A percentile compares a stretch with the other conserved stretches of the same genome.
Evolutionary conservation across 495 filamentous ascomycete species (phyloP).

Genomic region (Neurospora discreta): DNA sequence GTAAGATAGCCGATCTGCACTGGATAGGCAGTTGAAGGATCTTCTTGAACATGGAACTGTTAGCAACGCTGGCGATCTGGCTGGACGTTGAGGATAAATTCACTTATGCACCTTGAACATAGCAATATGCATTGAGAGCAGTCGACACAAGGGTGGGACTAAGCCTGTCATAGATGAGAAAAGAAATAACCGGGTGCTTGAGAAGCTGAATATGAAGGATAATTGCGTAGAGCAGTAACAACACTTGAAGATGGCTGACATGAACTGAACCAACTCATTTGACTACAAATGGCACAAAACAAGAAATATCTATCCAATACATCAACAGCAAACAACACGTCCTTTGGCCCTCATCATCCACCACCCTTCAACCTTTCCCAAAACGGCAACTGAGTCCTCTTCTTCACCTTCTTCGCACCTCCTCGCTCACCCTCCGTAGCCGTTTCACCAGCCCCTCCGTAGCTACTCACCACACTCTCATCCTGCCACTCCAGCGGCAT

Average conservation of each 20-base stretch:
- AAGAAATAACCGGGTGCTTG: background rate
- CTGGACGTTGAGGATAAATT: background rate
- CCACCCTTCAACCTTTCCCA: slow-evolving; percentile 14
- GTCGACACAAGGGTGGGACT: background rate
- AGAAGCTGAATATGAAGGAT: background rate
- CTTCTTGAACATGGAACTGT: too few relatives aligned
- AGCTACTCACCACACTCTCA: background rate
- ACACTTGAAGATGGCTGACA: background rate
- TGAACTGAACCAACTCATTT: background rate
- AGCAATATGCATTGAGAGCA: background rate
- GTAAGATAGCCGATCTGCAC: background rate
- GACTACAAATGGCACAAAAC: background rate
- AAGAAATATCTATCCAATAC: background rate
- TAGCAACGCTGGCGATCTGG: background rate
- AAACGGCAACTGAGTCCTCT: slow-evolving; percentile 7
- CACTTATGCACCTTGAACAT: background rate
- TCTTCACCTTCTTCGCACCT: slow-evolving; percentile 1
- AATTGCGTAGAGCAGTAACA: background rate
- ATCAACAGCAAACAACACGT: background rate
- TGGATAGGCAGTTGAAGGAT: background rate
- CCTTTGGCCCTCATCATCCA: slow-evolving; percentile 3
- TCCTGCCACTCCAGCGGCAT: background rate
- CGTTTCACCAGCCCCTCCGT: background rate
- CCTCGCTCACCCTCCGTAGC: background rate
- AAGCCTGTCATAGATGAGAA: background rate